A percentile compares a stretch with the other conserved stretches of the same genome.
These are phyloP conservation scores for Clarireedia paspali DNA, from an alignment of 2,329 filamentous ascomycete genomes.

Conservation along the genomic window DNA sequence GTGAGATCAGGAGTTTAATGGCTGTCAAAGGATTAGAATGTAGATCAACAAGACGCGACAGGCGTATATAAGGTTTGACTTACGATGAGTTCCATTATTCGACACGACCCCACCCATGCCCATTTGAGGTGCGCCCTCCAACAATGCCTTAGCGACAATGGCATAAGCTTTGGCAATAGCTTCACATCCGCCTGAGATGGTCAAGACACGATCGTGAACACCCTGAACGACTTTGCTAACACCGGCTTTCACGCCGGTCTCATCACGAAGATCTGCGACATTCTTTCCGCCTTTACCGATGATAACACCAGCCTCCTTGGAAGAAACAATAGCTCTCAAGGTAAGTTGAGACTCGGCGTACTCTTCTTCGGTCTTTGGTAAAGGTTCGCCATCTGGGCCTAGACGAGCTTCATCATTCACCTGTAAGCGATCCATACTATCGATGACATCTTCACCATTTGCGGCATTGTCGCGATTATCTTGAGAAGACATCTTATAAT, in stretches of 20 bases:
- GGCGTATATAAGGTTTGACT: conserved; percentile 32
- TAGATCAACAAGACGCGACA: too few species aligned
- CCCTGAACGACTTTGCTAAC: conserved; percentile 98
- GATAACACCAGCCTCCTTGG: conserved; percentile 97
- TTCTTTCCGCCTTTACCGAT: conserved; percentile 99
- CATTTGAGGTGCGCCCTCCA: conserved; percentile 90
- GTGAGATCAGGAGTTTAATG: conserved; percentile 94
- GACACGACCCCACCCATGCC: conserved; percentile 90
- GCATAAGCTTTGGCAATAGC: conserved; percentile 88
- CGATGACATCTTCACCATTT: conserved; percentile 44
- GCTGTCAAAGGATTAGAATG: conserved; percentile 43
- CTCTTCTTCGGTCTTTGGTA: conserved; percentile 92
- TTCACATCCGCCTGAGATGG: conserved; percentile 84
- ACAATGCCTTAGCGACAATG: conserved; percentile 81
- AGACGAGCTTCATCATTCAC: conserved; percentile 55
- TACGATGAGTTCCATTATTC: conserved; percentile 91
- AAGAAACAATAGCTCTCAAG: conserved; percentile 93
- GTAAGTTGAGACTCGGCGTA: conserved; percentile 90
- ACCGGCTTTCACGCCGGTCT: conserved; percentile 95
- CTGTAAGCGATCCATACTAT: conserved; percentile 58
- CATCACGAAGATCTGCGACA: conserved; percentile 90
- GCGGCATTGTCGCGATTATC: conserved; percentile 24
- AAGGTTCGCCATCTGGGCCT: conserved; percentile 67
- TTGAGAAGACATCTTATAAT: conserved; percentile 26
- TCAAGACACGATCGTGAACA: conserved; percentile 93